Evolutionary conservation across 495 filamentous ascomycete species (phyloP), one percentile per base, ranked within the genome.

Genomic region (Amorphotheca resinae): DNA sequence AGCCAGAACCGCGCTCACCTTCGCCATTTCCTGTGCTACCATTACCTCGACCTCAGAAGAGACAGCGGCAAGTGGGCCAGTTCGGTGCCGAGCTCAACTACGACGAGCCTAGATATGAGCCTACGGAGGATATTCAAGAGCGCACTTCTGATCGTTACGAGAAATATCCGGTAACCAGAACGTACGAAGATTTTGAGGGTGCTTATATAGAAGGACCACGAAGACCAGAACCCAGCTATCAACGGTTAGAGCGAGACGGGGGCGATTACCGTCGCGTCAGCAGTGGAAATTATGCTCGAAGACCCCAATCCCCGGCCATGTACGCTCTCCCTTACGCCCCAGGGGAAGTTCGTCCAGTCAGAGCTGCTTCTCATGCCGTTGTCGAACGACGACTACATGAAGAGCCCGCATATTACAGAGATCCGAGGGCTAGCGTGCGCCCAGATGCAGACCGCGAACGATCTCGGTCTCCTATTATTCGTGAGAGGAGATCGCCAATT

Each of bases 1-100:
- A 95, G 55, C 73, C 81, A 47, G 88, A 95, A 58, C 87, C 87
- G 6, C 69, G 80, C 9, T 94, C 87, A 1, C 84, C 84, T 2
- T 85, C 84, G 15, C 84, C 82, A 11, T 67, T 84, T 38, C 62
- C 68, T 34, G 72, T 73, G 42, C 65, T 67, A 23, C 67, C 63
- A 23, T 66, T 66, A 38, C 55, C 64, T 31, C 63, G 69, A 28
- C 69, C 72, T 4, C 55, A 58, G 34, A 74, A 73, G 48, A 64
- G 70, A 33, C 63, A 73, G 34, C 69, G 69, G 46, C 69, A 73
- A 25, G 57, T 62, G 20, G 61, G 67, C 33, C 68, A 72, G 47
- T 66, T 60, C 17, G 55, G 56, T 18, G 50, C 54, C 48, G 57
- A 59, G 54, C 38, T 63, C 21, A 59, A 57, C 32, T 63, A 68